These are phyloP conservation scores for Ogataea glucozyma DNA, from an alignment of 805 yeast genomes.

Conservation along the genomic window DNA sequence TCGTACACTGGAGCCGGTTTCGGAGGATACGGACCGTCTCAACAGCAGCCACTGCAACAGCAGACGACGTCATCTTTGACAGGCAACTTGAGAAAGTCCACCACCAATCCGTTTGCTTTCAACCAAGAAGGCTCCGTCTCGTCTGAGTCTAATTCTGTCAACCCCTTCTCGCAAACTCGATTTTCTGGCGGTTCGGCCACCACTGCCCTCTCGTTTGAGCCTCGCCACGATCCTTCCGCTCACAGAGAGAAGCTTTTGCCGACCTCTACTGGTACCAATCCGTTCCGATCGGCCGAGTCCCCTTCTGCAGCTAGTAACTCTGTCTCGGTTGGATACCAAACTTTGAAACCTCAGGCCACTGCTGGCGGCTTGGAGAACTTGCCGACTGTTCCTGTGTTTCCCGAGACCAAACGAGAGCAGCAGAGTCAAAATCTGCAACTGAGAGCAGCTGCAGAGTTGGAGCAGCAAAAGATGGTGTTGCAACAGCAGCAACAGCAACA, in stretches of 20 bases:
- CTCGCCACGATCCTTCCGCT: conserved; percentile 6
- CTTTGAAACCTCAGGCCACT: conserved; percentile 53
- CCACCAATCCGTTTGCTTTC: conserved; percentile 34
- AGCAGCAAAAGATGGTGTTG: conserved; percentile 22
- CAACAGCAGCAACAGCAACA: conserved; percentile 17
- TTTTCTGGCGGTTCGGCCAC: conserved; percentile 25
- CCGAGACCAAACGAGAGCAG: conserved; percentile 47
- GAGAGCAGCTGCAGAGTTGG: conserved; percentile 24
- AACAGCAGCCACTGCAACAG: conserved; percentile 27
- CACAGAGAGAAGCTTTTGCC: conserved; percentile 13
- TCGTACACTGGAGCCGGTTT: conserved; percentile 56
- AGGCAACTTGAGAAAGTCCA: conserved; percentile 27
- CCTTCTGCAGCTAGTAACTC: conserved; percentile 31
- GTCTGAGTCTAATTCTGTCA: conserved; percentile 14
- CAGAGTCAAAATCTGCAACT: conserved; percentile 22
- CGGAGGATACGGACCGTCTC: conserved; percentile 47
- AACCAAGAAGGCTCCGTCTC: conserved; percentile 6
- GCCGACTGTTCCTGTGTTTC: conserved; percentile 69
- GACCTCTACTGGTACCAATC: conserved; percentile 55
- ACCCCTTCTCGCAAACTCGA: conserved; percentile 32
- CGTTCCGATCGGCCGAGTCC: conserved; percentile 45
- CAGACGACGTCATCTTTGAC: conserved; percentile 19
- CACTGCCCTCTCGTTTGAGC: conserved; percentile 23
- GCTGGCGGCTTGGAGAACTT: conserved; percentile 73
- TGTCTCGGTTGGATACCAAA: conserved; percentile 14